These are phyloP conservation scores for Albifimbria verrucaria DNA, from an alignment of 2,329 filamentous ascomycete species.

Conservation along the genomic window DNA sequence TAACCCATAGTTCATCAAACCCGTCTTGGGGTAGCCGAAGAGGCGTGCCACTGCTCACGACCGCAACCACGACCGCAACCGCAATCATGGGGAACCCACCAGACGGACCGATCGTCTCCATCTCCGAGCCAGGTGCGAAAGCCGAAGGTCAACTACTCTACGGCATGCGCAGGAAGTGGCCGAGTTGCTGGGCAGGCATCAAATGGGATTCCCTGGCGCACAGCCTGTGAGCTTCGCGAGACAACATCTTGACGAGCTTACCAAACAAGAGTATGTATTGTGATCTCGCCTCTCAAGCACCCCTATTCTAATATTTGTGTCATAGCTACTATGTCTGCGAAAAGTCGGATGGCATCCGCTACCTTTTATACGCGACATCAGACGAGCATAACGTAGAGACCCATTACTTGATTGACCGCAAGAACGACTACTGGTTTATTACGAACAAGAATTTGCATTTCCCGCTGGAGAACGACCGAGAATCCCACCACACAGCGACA, in stretches of 20 bases:
- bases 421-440: conserved; percentile 94
- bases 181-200: conserved; percentile 66
- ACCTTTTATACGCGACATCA: conserved; percentile 82
- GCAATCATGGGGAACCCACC: conserved; percentile 24
- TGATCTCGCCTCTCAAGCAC: too few species aligned
- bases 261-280: conserved; percentile 61
- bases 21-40: too few species aligned
- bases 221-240: conserved; percentile 91
- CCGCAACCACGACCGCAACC: conserved; percentile 1
- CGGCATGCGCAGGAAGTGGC: conserved; percentile 71
- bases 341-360: conserved; percentile 95
- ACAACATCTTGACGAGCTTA: conserved; percentile 78
- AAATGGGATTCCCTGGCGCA: conserved; percentile 75
- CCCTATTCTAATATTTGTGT: conserved; percentile 10
- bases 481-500: conserved; percentile 73
- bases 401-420: conserved; percentile 94
- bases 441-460: conserved; percentile 71
- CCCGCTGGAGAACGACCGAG: conserved; percentile 63
- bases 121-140: conserved; percentile 63
- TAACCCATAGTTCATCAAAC: too few species aligned
- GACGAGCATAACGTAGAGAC: conserved; percentile 62
- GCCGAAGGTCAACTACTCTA: conserved; percentile 58
- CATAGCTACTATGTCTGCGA: conserved; percentile 91
- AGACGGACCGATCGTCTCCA: conserved; percentile 41
- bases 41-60: too few species aligned